Percentiles rank a stretch among this genome's conserved stretches.
These are phyloP conservation scores for Arabis alpina DNA, from an alignment of 345 rosid genomes.

Conservation along the genomic window DNA sequence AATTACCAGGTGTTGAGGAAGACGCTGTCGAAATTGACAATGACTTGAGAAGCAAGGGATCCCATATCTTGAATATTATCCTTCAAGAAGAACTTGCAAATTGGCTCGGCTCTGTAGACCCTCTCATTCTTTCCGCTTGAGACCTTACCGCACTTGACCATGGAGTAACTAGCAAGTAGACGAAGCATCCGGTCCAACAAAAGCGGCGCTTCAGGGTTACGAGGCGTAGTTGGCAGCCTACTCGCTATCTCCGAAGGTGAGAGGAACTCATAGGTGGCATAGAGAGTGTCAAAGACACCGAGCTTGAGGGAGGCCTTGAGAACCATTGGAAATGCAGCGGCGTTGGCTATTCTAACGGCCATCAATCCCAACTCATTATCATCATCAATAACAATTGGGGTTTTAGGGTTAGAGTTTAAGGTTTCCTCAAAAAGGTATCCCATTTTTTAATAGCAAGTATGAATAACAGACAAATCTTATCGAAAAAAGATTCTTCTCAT, in stretches of 20 bases:
- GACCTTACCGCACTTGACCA: conserved; percentile 35
- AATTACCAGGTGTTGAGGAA: conserved; percentile 50
- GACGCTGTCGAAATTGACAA: conserved; percentile 47
- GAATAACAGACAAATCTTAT: too few species aligned
- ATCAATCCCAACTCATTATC: conserved; percentile 46
- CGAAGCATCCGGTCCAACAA: conserved; percentile 55
- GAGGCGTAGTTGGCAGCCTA: conserved; percentile 40
- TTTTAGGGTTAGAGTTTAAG: conserved; percentile 20
- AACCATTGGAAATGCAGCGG: conserved; percentile 48
- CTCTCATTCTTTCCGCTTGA: conserved; percentile 36
- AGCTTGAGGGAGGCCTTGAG: conserved; percentile 53
- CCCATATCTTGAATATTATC: conserved; percentile 43
- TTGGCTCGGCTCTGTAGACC: conserved; percentile 45
- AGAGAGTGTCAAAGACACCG: conserved; percentile 49
- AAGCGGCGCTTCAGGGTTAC: conserved; percentile 48
- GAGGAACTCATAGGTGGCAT: conserved; percentile 31
- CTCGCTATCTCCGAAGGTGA: conserved; percentile 50
- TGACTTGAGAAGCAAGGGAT: conserved; percentile 46
- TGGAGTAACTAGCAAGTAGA: conserved; percentile 49
- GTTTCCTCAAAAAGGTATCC: conserved; percentile 28
- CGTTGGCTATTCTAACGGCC: conserved; percentile 45
- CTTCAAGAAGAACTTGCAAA: conserved; percentile 48
- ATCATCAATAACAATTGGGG: conserved; percentile 5
- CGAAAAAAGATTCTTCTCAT: too few species aligned
- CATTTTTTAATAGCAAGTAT: too few species aligned